Base-by-base conservation (phyloP, 202 grass and related monocot species). In the Panicum virgatum region DNA sequence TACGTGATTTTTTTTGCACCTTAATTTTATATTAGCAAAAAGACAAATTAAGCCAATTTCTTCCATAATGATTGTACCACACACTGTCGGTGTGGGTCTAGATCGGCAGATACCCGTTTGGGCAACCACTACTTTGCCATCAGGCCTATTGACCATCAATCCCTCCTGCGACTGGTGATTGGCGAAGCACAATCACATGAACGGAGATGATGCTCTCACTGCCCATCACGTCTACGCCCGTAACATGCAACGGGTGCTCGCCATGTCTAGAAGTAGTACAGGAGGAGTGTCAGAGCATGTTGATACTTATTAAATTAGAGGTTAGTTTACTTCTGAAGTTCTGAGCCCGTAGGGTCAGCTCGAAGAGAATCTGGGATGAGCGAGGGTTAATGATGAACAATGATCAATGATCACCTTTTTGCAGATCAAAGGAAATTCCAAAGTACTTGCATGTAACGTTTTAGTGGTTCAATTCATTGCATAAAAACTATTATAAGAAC, bases 121-220 rank as follows among this genome's bases (percentile, higher is more conserved):
- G 30, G 72, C 72, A 75, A 58, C 50, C 19, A 61, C 42, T n/a
- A 62, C 75, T 62, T 63, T 63, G 75, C 57, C 75, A 77, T 62
- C 18, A 36, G 32, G 32, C 58, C 25, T 34, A 30, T 61, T 46
- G 42, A 62, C 56, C 75, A 77, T 62, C 25, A 29, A 18, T 13
- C 26, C 57, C 14, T 45, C 54, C 8, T 30, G 57, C 40, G 25
- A n/a, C 40, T 42, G 37, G 51, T 39, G 34, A 57, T 38, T 14
- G 15, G 45, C 7, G 15, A 46, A 50, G 40, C 42, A 7, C 57
- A 46, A 50, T 25, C 42, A 7, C 57, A 47, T 22, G 26, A 62
- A 25, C 47, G 62, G 52, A 45, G 25, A 62, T 62, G 56, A 42
- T 62, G 57, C 45, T 13, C 16, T 22, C 44, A 72, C 47, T 72